phyloP scores from a whole-genome alignment of 2,329 filamentous ascomycete species.

The Akanthomyces lecanii region DNA sequence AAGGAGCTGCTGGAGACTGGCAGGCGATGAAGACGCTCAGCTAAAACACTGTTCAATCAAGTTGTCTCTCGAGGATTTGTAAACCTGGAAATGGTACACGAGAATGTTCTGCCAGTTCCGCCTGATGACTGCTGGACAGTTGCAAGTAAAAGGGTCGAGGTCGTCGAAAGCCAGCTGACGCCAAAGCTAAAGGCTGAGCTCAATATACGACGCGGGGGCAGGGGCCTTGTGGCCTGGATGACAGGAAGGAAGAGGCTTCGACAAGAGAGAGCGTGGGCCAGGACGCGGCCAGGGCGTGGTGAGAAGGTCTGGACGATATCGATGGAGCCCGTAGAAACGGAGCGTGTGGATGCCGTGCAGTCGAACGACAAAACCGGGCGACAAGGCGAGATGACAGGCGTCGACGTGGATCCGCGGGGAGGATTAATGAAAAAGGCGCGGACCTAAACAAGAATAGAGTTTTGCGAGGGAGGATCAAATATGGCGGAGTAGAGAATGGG shows the following conservation, averaged over 20 bases:
- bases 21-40: too few relatives aligned
- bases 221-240: neutral
- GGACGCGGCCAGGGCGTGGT: neutral
- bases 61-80: neutral
- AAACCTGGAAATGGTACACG: neutral
- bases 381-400: neutral
- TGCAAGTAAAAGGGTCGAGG: neutral
- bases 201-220: neutral
- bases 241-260: neutral
- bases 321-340: neutral
- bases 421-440: neutral
- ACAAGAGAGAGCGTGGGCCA: neutral
- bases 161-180: neutral
- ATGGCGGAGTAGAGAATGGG: neutral
- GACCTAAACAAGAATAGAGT: conserved; percentile 9
- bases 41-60: neutral
- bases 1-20: neutral
- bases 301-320: neutral
- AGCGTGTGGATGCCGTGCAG: neutral
- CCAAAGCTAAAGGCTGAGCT: neutral
- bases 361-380: neutral
- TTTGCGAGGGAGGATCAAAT: neutral
- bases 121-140: neutral
- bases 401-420: neutral
- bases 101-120: neutral